Conservation (phyloP, 441 rosid genomes). For the Brassica balearica region DNA sequence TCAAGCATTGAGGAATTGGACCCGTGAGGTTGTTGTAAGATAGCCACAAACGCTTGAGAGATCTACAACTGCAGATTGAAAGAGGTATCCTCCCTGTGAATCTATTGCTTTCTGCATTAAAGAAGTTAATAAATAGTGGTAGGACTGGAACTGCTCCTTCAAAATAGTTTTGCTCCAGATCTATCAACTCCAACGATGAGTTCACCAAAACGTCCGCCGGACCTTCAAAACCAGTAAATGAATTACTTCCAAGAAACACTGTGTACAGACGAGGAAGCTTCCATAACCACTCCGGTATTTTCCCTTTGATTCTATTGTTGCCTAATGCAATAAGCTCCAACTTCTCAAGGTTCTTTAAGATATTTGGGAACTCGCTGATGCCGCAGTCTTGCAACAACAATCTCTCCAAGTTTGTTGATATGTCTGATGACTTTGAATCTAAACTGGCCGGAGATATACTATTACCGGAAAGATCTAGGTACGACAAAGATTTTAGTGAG, state of each 20-base stretch:
- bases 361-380: not conserved
- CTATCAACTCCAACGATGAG: not conserved
- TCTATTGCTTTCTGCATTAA: not conserved
- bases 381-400: not conserved
- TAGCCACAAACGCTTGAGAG: not conserved
- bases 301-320: not conserved
- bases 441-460: not conserved
- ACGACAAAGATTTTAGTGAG: not conserved
- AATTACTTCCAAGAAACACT: not conserved
- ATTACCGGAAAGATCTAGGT: not conserved
- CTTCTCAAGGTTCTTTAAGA: not conserved
- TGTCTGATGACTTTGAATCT: not conserved
- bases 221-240: not conserved
- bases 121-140: not conserved
- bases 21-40: slow-evolving; percentile 11
- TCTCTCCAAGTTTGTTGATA: not conserved
- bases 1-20: slow-evolving; percentile 24
- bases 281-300: not conserved
- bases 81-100: slow-evolving; percentile 45
- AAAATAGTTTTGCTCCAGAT: not conserved
- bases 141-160: not conserved
- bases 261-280: not conserved
- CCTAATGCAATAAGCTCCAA: not conserved
- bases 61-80: slow-evolving; percentile 46
- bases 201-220: not conserved